Percentiles rank a stretch among this genome's conserved stretches.
Conservation (phyloP, 495 filamentous ascomycete genomes). For the Aspergillus bridgeri region DNA sequence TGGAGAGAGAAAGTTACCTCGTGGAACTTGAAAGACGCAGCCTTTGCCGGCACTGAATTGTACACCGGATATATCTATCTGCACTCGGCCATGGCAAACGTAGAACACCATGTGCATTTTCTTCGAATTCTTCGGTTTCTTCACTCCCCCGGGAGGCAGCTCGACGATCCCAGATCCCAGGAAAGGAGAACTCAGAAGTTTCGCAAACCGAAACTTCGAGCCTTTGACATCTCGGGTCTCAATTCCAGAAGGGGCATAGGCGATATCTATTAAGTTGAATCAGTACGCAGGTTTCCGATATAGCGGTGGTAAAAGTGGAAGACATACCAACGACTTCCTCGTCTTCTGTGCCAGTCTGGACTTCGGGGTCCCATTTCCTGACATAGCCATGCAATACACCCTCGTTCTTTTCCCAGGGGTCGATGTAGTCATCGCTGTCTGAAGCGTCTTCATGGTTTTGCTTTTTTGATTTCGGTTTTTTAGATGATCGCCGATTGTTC, state of each 20-base stretch:
- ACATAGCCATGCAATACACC: slow-evolving; percentile 58
- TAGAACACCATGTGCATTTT: slow-evolving; percentile 97
- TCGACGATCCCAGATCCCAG: slow-evolving; percentile 88
- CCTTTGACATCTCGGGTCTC: slow-evolving; percentile 70
- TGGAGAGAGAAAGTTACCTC: slow-evolving; percentile 61
- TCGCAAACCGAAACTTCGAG: slow-evolving; percentile 78
- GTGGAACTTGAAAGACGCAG: slow-evolving; percentile 87
- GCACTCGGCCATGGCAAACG: slow-evolving; percentile 73
- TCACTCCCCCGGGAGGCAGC: slow-evolving; percentile 72
- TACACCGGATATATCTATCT: slow-evolving; percentile 68
- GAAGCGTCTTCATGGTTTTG: slow-evolving; percentile 32
- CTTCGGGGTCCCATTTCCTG: slow-evolving; percentile 52
- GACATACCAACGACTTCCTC: slow-evolving; percentile 52
- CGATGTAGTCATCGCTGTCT: slow-evolving; percentile 48
- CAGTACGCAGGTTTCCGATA: slow-evolving; percentile 6
- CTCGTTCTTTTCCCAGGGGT: slow-evolving; percentile 58
- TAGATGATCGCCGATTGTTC: slow-evolving; percentile 27
- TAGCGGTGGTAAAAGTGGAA: background rate
- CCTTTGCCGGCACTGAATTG: slow-evolving; percentile 79
- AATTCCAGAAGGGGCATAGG: slow-evolving; percentile 71
- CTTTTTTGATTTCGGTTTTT: slow-evolving; percentile 38
- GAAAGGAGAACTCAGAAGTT: slow-evolving; percentile 77
- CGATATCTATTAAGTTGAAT: slow-evolving; percentile 52
- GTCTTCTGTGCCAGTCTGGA: slow-evolving; percentile 52
- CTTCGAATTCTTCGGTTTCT: slow-evolving; percentile 83